Evolutionary conservation across 352 stramenopile species (phyloP), one percentile per base, ranked within the genome.

Genomic region (Phytophthora fragariaefolia): DNA sequence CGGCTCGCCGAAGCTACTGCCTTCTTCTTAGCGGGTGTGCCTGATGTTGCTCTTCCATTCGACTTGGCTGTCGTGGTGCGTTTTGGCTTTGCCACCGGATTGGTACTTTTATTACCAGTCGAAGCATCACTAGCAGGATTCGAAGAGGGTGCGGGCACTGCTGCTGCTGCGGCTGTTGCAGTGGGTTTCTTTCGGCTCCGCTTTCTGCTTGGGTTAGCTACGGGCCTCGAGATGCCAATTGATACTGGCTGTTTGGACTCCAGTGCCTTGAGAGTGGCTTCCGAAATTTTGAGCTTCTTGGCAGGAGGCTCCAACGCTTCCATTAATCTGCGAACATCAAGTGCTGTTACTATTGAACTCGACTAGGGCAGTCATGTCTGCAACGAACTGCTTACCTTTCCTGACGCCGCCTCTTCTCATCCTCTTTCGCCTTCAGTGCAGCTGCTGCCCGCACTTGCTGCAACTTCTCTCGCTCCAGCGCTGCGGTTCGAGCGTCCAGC

Each of bases 381-480:
- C 42, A 2, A 55, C n/a, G 10, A 15, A 5, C 10, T 13, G 4
- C 38, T 47, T 18, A 73, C 63, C 54, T 69, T 52, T 64, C 46
- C 36, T 66, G 76, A 24, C 58, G 59, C 57, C 66, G 76, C 54
- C 65, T 82, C 57, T 73, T 76, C 55, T 71, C 43, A 13, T 83
- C 77, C 13, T 71, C 69, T 4, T 76, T 62, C 15, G 43, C 57
- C 68, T 76, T 76, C 15, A 76, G 62, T 47, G 65, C 57, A 24
- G 73, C 69, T 30, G 74, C 58, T 42, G 60, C 65, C 7, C 64
- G 73, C 24, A 82, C 73, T 42, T 76, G 69, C 17, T 73, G 56
- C n/a, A 85, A 54, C 45, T 84, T 79, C 1, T 54, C 59, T 2
- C 61, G 63, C 32, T 89, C 80, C 34, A 83, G 73, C 22, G 75